Base-by-base conservation (phyloP, 75 land plant genomes). In the Azolla pinnata region DNA sequence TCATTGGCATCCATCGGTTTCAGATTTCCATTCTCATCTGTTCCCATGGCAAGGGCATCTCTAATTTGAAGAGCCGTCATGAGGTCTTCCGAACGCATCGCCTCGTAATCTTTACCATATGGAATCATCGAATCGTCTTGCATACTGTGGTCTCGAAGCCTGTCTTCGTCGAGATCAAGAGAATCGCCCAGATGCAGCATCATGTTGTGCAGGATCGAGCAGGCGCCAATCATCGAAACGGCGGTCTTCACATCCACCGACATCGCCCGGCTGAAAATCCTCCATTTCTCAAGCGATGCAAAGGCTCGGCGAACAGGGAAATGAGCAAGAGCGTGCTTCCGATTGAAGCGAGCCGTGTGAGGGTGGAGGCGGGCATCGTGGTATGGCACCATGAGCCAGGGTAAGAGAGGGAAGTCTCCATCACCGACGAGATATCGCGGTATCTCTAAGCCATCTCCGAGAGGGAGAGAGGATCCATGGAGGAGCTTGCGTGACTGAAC, bases 331-430 rank as follows among this genome's bases (percentile, higher is more conserved):
- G 16, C 7, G 28, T 44, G 76, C 1, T 45, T 71, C 4, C 34
- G 29, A 33, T 85, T 82, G 66, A 85, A 85, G 25, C 69, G 60
- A 70, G 65, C 75, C 24, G 82, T 77, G 27, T 2, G 5, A 0
- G 81, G 78, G 0, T 56, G 56, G 0, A 44, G n/a, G 0, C 10
- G 34, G 0, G 73, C 59, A 23, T 75, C 71, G 0, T 12, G 54
- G 55, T 64, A 82, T 0, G 82, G 85, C 0, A 82, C 75, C 78
- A 82, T 70, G 20, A 85, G 59, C 89, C 89, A 85, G 0, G 86
- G 86, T 14, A 76, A 62, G 51, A 82, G 44, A 48, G 72, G 77
- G 33, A 81, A 79, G 0, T 40, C 66, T 7, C 60, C 67, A 60
- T 59, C 61, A 0, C 86, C 85, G 44, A 82, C 69, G 19, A 85